phyloP scores from a whole-genome alignment of 176 grass and related monocot species.

The Zoysia japonica region DNA sequence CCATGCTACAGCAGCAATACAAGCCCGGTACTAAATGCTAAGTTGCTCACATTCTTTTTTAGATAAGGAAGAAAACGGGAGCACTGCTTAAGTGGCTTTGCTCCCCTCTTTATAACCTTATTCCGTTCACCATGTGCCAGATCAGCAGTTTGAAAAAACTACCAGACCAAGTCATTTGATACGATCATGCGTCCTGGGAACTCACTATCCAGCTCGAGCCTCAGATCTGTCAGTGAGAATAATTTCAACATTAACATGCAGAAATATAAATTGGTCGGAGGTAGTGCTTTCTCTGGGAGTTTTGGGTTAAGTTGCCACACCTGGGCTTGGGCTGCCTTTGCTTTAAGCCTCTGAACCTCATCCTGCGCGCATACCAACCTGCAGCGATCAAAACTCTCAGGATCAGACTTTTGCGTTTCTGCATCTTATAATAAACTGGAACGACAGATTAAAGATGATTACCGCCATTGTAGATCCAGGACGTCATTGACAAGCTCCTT shows the following conservation, averaged over 20 bases:
- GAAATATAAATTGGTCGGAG: background rate
- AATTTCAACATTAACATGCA: constrained; percentile 15
- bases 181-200: background rate
- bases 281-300: background rate
- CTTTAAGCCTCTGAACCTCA: constrained; percentile 82
- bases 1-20: background rate
- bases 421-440: background rate
- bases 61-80: constrained; percentile 9
- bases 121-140: constrained; percentile 4
- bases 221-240: constrained; percentile 42
- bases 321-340: constrained; percentile 63
- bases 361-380: constrained; percentile 77
- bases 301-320: constrained; percentile 8
- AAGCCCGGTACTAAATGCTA: background rate
- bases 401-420: background rate
- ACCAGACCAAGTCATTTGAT: background rate
- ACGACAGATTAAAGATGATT: constrained; percentile 32
- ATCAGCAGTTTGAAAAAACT: background rate
- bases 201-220: constrained; percentile 16
- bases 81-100: background rate
- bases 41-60: background rate
- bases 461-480: constrained; percentile 85
- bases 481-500: constrained; percentile 77
- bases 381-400: constrained; percentile 28
- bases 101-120: constrained; percentile 5